phyloP scores from a whole-genome alignment of 2,329 filamentous ascomycete genomes.

The Penicillium palitans region DNA sequence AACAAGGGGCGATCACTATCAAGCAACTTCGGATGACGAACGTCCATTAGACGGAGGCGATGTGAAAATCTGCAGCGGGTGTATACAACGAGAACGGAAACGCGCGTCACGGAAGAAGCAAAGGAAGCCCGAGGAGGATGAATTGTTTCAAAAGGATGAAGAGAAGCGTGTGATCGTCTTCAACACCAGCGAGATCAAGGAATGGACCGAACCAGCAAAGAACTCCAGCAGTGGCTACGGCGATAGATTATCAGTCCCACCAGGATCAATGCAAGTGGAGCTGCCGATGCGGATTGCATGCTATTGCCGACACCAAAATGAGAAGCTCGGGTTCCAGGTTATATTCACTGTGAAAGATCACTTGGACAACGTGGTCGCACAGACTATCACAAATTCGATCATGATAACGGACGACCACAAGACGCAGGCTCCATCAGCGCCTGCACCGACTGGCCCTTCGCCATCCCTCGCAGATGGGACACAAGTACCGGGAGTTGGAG shows the following conservation, averaged over 20 bases:
- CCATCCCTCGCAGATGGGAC: constrained; percentile 40
- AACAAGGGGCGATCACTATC: constrained; percentile 48
- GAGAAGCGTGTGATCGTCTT: constrained; percentile 82
- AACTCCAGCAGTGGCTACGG: constrained; percentile 52
- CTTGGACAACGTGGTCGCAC: constrained; percentile 72
- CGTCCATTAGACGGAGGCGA: constrained; percentile 87
- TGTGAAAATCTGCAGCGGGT: constrained; percentile 87
- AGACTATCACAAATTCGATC: constrained; percentile 82
- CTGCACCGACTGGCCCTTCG: constrained; percentile 36
- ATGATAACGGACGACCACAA: constrained; percentile 99
- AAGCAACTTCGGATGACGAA: constrained; percentile 57
- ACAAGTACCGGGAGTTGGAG: constrained; percentile 45
- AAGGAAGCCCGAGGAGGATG: constrained; percentile 89
- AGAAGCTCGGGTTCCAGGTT: constrained; percentile 88
- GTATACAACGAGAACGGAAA: constrained; percentile 87
- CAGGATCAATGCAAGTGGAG: constrained; percentile 72
- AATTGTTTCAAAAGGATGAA: constrained; percentile 80
- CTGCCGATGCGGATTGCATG: constrained; percentile 95
- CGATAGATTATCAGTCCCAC: constrained; percentile 40
- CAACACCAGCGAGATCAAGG: constrained; percentile 83
- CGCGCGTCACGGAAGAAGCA: constrained; percentile 88
- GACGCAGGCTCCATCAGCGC: constrained; percentile 61
- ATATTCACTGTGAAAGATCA: constrained; percentile 93
- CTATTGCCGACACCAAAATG: constrained; percentile 92
- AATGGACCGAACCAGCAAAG: constrained; percentile 68